phyloP scores from a whole-genome alignment of 148 eudicot genomes.

The Nepenthes gracilis region DNA sequence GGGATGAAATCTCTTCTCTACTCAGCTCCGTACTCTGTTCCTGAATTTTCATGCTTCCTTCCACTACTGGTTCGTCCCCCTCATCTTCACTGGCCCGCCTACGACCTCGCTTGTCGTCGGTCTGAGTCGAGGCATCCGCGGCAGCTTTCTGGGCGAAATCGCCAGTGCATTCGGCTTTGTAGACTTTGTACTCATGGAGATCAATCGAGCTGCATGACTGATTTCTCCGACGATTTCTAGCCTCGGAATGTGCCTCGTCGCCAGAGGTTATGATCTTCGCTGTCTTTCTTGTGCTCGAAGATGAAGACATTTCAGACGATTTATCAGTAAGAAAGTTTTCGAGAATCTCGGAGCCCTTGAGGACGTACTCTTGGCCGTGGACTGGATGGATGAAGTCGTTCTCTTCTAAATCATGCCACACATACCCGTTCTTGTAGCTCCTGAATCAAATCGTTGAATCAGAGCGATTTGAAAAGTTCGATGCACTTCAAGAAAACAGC shows the following conservation, averaged over 20 bases:
- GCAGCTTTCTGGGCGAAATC: constrained; percentile 25
- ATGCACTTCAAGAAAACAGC: no score
- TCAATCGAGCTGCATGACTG: constrained; percentile 76
- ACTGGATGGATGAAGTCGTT: constrained; percentile 80
- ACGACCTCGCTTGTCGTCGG: constrained; percentile 58
- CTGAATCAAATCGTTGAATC: constrained; percentile 17
- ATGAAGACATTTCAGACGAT: not conserved
- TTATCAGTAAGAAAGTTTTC: not conserved
- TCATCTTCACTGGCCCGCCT: constrained; percentile 22
- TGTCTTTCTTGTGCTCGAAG: not conserved
- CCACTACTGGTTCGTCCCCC: constrained; percentile 14
- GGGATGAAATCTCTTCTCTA: constrained; percentile 75
- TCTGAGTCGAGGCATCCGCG: constrained; percentile 89
- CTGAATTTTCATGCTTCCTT: constrained; percentile 1
- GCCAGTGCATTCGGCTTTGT: constrained; percentile 18
- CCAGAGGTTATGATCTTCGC: constrained; percentile 8
- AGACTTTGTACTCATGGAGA: constrained; percentile 64
- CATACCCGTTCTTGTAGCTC: constrained; percentile 84
- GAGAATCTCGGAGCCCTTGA: constrained; percentile 82
- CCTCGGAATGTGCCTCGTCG: constrained; percentile 11
- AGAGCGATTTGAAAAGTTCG: not conserved
- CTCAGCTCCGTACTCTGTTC: constrained; percentile 30
- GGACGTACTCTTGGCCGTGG: constrained; percentile 72
- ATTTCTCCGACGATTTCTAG: constrained; percentile 37
- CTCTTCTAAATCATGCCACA: constrained; percentile 81